Conservation (phyloP, 345 rosid genomes). For the Brassica nigra region DNA sequence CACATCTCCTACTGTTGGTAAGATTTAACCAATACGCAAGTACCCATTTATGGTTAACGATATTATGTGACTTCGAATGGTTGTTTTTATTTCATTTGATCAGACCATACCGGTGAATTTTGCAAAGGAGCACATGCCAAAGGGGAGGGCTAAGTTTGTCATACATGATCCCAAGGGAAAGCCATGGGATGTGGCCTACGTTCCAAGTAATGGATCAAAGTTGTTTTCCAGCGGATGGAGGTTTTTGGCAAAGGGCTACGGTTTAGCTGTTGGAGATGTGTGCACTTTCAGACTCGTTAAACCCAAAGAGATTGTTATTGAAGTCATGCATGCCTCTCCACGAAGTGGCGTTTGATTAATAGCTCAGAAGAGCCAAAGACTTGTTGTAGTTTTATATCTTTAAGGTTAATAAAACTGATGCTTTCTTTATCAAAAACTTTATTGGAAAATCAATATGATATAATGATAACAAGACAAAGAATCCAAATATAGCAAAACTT, state of each 20-base stretch:
- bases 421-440: slow-evolving; percentile 18
- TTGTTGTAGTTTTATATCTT: neutral
- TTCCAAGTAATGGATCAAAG: neutral
- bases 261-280: slow-evolving; percentile 15
- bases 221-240: slow-evolving; percentile 11
- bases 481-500: slow-evolving; percentile 2
- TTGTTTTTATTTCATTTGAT: neutral
- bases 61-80: neutral
- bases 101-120: neutral
- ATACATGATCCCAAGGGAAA: slow-evolving; percentile 12
- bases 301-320: slow-evolving; percentile 18
- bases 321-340: slow-evolving; percentile 3
- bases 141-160: neutral
- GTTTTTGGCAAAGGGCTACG: neutral
- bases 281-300: slow-evolving; percentile 11
- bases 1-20: neutral
- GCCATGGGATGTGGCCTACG: slow-evolving; percentile 9
- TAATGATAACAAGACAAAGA: slow-evolving; percentile 7
- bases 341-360: neutral
- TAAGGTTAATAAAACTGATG: slow-evolving; percentile 27
- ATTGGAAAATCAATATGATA: slow-evolving; percentile 26
- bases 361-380: neutral
- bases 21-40: slow-evolving; percentile 6
- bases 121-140: slow-evolving; percentile 16
- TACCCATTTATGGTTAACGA: slow-evolving; percentile 5